Evolutionary conservation across 176 grass and related monocot genomes (phyloP).

Genomic region (Tillandsia leiboldiana): DNA sequence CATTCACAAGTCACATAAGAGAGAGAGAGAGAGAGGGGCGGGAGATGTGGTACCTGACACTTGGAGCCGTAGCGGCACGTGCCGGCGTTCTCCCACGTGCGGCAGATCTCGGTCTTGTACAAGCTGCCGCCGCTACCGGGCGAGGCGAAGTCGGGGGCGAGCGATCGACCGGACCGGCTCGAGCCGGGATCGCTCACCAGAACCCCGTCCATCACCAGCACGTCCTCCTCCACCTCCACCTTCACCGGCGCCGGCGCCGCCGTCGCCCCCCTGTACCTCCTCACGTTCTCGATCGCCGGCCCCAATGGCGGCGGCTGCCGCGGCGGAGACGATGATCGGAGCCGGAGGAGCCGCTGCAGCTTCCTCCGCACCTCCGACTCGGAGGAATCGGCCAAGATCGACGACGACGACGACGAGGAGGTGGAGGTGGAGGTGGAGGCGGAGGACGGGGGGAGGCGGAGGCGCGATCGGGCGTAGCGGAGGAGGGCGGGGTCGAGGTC

Average conservation of each 20-base stretch:
- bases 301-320: constrained; percentile 10
- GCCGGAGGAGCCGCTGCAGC: constrained; percentile 19
- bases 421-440: constrained; percentile 2
- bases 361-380: constrained; percentile 15
- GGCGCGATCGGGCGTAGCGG: constrained; percentile 35
- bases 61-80: constrained; percentile 20
- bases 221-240: constrained; percentile 23
- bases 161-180: constrained; percentile 2
- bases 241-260: constrained; percentile 4
- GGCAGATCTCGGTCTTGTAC: constrained; percentile 11
- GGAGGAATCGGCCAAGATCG: constrained; percentile 15
- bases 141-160: constrained; percentile 9
- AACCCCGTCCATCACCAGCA: constrained; percentile 42
- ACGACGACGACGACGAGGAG: background rate
- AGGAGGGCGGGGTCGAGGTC: constrained; percentile 19
- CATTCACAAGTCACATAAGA: no score
- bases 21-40: no score
- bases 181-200: constrained; percentile 20
- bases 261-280: background rate
- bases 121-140: background rate
- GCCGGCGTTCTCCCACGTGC: constrained; percentile 9
- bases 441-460: constrained; percentile 35
- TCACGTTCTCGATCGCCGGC: background rate
- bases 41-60: constrained; percentile 7
- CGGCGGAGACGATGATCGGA: constrained; percentile 21